Base-by-base conservation (phyloP, 2,329 filamentous ascomycete species). In the Alternaria viburni region DNA sequence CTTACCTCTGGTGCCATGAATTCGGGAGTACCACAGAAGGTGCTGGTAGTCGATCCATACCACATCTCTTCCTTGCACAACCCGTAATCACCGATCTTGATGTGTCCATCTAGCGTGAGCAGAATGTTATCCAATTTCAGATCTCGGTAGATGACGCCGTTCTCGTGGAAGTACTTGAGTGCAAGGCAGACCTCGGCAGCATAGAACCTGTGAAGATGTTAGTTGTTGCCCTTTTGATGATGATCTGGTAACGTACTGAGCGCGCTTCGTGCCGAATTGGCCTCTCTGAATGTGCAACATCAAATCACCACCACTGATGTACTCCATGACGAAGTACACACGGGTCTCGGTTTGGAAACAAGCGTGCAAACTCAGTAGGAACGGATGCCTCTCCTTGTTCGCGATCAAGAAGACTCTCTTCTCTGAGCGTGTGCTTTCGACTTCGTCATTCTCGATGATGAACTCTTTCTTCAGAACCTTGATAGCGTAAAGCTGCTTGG, bases 31-130 rank as follows among this genome's bases (percentile, higher is more conserved):
- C 96, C 96, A 79, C 96, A 99, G 85, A 99, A 99, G 8, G 96
- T 99, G 82, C 94, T 95, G 0, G 96, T 99, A 3, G 92, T 97
- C 59, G 92, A 95, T 46, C 93, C 93, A 78, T 96, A 99, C 94
- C 95, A 99, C 96, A 99, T 99, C 74, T 99, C 94, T 79, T 99
- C 96, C 82, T 99, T 99, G 85, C 96, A 99, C 52, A 99, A 88
- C 88, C 96, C 96, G 79, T 97, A 99, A 86, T 99, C 96, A 57
- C 88, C 96, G 85, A 99, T 93, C 86, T 98, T 98, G 85, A 99
- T 97, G 80, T 99, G 96, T 25, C 96, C 96, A 77, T 99, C 96
- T 49, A 97, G 86, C 1, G 93, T 96, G 75, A 99, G 85, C 50
- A 99, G 87, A 77, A 99, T 99, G 80, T 99, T 93, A 80, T 93